phyloP scores from a whole-genome alignment of 768 basidiomycete genomes.

The Auriscalpium orientale region DNA sequence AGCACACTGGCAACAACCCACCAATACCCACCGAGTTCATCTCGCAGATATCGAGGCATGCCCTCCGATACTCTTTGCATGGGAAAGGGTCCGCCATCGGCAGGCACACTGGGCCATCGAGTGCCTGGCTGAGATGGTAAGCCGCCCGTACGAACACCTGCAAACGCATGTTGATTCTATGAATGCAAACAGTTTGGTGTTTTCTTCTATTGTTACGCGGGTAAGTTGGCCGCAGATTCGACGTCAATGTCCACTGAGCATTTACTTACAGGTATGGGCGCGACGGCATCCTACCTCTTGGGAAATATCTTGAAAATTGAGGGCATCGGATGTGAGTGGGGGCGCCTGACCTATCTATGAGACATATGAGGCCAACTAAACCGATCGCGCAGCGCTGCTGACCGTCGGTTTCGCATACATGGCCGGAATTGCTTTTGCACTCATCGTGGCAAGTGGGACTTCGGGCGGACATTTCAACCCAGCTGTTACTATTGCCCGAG shows the following conservation, averaged over 20 bases:
- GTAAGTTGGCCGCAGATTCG: not conserved
- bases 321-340: slow-evolving; percentile 22
- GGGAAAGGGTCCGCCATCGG: slow-evolving; percentile 36
- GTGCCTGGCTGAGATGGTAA: slow-evolving; percentile 52
- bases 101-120: slow-evolving; percentile 46
- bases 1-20: no score
- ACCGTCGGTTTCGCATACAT: slow-evolving; percentile 28
- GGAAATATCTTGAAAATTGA: slow-evolving; percentile 15
- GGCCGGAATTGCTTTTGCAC: slow-evolving; percentile 28
- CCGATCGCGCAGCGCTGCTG: slow-evolving; percentile 17
- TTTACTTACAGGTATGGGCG: slow-evolving; percentile 22
- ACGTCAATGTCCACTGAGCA: not conserved
- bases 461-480: slow-evolving; percentile 40
- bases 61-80: slow-evolving; percentile 30
- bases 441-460: slow-evolving; percentile 23
- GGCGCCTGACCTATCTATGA: not conserved
- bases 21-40: slow-evolving; percentile 20
- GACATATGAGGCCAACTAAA: not conserved
- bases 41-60: slow-evolving; percentile 35
- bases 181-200: not conserved
- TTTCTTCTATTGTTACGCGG: not conserved
- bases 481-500: slow-evolving; percentile 43
- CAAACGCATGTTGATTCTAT: not conserved
- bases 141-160: not conserved
- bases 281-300: slow-evolving; percentile 22